phyloP scores from a whole-genome alignment of 192 early-diverging fungal genomes.

The Entophlyctis luteolus region DNA sequence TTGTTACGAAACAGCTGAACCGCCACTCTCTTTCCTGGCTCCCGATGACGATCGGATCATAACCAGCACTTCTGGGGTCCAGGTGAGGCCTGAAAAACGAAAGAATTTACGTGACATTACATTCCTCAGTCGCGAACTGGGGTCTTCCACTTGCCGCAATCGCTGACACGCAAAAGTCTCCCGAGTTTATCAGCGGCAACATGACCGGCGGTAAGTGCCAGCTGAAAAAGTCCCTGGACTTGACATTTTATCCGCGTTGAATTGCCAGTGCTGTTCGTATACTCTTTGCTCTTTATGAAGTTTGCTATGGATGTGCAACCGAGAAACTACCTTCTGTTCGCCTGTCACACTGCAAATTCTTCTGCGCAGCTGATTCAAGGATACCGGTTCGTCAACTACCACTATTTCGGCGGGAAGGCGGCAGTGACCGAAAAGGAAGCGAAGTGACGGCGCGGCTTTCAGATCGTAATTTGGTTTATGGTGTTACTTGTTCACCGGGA shows the following conservation, averaged over 20 bases:
- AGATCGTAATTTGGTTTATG: too few relatives aligned
- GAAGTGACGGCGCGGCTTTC: too few relatives aligned
- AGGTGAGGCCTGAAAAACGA: constrained; percentile 12
- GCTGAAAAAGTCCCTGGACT: not conserved
- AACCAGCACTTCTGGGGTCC: constrained; percentile 62
- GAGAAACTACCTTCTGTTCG: constrained; percentile 86
- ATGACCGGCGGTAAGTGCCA: constrained; percentile 73
- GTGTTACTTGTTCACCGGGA: not conserved
- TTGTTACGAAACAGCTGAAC: not conserved
- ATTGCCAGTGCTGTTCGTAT: constrained; percentile 68
- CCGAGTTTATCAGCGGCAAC: constrained; percentile 86
- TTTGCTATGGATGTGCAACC: constrained; percentile 92
- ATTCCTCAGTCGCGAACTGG: constrained; percentile 58
- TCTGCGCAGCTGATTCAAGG: constrained; percentile 82
- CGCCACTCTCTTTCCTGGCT: not conserved
- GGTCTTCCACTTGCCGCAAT: constrained; percentile 94
- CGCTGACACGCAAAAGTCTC: constrained; percentile 83
- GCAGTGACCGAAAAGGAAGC: too few relatives aligned
- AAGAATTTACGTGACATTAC: not conserved
- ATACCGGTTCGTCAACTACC: constrained; percentile 75
- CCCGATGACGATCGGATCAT: not conserved
- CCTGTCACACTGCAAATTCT: constrained; percentile 90
- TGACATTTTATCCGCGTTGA: not conserved
- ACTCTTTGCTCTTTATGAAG: constrained; percentile 90
- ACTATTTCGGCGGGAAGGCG: too few relatives aligned